Base-by-base conservation (phyloP, 2,329 filamentous ascomycete genomes). In the Hansfordia pulvinata region DNA sequence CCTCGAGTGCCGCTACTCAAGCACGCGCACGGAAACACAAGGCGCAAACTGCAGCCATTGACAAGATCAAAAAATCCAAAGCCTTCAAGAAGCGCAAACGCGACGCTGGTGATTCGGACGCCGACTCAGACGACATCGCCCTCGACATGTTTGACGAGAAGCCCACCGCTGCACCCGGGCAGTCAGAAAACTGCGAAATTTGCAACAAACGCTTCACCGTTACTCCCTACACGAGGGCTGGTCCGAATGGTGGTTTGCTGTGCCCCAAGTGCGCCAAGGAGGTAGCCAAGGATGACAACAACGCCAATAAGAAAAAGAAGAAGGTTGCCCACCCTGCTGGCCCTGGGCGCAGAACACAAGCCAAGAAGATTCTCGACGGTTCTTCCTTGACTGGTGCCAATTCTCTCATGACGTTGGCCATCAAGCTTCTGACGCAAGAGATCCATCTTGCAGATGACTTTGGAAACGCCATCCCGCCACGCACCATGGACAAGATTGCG, bases 121-220 rank as follows among this genome's bases (percentile, higher is more conserved):
- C n/a, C n/a, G 60, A 62, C 8, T 58, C 63, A 4, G 64, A 68
- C 15, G 57, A 58, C 6, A 49, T 69, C 23, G 61, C 59, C 3
- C 48, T 51, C 9, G 55, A 59, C 39, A 51, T 71, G 11, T 54
- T 71, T 42, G 39, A 64, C 26, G 41, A 63, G 33, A 47, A 46
- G 15, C 41, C 53, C 19, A 58, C 58, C 17, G 75, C 76, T 2
- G 48, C 76, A n/a, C 81, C 84, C 2, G 85, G 83, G 3, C 88
- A 96, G 50, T 70, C 88, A 44, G 84, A 81, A 35, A 86, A 93
- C 38, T 96, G 88, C 46, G 84, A 81, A 35, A 56, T 76, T 3
- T 96, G 88, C 49, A 64, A 68, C 22, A 93, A 90, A 49, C 75
- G 85, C 19, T 96, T 96, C 45, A 93, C 84, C 0, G 86, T 96